Evolutionary conservation across 306 rosid genomes (phyloP).

Genomic region (Parietaria judaica): DNA sequence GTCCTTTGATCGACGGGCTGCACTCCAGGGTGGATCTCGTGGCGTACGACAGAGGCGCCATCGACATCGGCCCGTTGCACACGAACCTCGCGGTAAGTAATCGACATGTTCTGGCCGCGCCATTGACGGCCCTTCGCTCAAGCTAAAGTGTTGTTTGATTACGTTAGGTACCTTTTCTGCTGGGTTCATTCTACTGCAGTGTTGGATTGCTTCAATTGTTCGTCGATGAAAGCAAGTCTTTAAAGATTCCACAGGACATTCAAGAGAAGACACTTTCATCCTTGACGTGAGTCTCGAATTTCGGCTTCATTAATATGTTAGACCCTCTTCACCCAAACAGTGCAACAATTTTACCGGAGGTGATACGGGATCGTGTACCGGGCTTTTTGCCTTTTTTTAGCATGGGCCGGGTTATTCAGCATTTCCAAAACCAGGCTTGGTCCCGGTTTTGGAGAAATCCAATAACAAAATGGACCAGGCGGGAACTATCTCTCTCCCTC

Average conservation of each 20-base stretch:
- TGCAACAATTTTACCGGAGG: too few species aligned
- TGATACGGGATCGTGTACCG: too few species aligned
- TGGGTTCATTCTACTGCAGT: constrained; percentile 65
- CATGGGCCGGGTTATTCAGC: too few species aligned
- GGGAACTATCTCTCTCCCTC: too few species aligned
- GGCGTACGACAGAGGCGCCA: constrained; percentile 47
- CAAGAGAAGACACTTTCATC: constrained; percentile 37
- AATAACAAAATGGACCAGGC: too few species aligned
- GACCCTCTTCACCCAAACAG: too few species aligned
- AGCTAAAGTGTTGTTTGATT: background rate
- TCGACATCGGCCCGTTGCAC: constrained; percentile 48
- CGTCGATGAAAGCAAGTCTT: constrained; percentile 39
- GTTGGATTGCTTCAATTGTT: constrained; percentile 67
- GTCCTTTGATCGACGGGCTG: constrained; percentile 76
- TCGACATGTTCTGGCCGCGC: background rate
- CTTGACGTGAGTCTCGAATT: constrained; percentile 34
- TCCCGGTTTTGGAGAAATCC: too few species aligned
- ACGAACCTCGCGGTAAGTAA: constrained; percentile 47
- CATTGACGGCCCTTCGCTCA: too few species aligned
- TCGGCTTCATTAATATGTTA: too few species aligned
- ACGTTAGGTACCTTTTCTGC: constrained; percentile 61
- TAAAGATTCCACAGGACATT: constrained; percentile 29
- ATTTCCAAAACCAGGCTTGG: too few species aligned
- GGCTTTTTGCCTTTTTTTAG: too few species aligned
- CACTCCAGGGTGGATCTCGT: constrained; percentile 78